Evolutionary conservation across 805 yeast species (phyloP).

Genomic region (Ogataea nitratoaversa): DNA sequence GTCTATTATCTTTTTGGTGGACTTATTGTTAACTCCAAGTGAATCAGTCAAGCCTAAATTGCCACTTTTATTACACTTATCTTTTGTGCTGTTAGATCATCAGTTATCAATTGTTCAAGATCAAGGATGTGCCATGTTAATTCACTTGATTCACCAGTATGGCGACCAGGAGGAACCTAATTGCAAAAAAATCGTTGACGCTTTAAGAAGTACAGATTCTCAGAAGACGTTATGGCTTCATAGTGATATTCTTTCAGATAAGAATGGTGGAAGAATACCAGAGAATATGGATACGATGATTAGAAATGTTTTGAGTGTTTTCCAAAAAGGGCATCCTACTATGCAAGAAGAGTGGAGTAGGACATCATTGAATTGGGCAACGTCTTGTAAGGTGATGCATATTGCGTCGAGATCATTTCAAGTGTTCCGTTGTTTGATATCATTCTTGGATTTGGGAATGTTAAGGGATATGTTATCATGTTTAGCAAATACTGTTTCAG

Average conservation of each 20-base stretch:
- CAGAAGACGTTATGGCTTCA: conserved; percentile 70
- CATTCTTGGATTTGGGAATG: conserved; percentile 82
- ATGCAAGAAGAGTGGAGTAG: conserved; percentile 83
- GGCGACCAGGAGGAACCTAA: conserved; percentile 48
- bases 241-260: conserved; percentile 75
- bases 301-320: conserved; percentile 52
- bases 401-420: conserved; percentile 96
- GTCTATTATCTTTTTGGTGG: conserved; percentile 80
- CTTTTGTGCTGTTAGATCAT: conserved; percentile 82
- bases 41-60: conserved; percentile 57
- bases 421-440: conserved; percentile 77
- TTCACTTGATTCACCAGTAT: conserved; percentile 65
- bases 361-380: conserved; percentile 87
- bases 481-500: conserved; percentile 87
- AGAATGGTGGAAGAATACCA: conserved; percentile 79
- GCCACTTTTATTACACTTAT: conserved; percentile 73
- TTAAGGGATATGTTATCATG: conserved; percentile 91
- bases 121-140: conserved; percentile 72
- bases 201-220: conserved; percentile 49
- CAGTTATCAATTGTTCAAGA: conserved; percentile 79
- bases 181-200: conserved; percentile 51
- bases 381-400: conserved; percentile 95
- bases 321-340: conserved; percentile 40
- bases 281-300: conserved; percentile 76
- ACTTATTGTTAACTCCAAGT: conserved; percentile 62